Conservation (phyloP, 2,329 filamentous ascomycete species). For the Pestalotiopsis sp. region DNA sequence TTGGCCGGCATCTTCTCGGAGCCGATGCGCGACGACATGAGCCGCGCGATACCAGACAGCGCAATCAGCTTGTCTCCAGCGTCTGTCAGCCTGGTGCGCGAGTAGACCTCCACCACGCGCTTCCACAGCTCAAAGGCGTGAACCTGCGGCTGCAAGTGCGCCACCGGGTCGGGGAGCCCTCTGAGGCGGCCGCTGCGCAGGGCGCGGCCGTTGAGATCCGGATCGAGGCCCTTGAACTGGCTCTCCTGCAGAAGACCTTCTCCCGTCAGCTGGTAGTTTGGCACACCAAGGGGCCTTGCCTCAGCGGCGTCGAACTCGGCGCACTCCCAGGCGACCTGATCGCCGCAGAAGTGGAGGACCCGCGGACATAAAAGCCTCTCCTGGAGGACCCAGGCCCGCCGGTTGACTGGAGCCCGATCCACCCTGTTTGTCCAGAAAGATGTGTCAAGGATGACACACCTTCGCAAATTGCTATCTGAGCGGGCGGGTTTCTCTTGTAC, state of each 20-base stretch:
- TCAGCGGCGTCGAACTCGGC: neutral
- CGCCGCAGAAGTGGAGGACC: neutral
- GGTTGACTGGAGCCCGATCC: neutral
- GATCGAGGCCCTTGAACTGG: neutral
- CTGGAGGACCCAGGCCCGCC: neutral
- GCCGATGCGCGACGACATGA: neutral
- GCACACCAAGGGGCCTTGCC: neutral
- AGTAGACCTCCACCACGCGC: neutral
- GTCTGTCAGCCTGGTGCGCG: neutral
- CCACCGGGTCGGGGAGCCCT: neutral
- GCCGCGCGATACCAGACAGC: neutral
- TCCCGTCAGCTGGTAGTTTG: neutral
- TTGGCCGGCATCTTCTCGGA: neutral
- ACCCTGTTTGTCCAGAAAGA: neutral
- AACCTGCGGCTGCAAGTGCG: neutral
- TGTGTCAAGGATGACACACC: neutral
- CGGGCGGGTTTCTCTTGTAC: too few species aligned
- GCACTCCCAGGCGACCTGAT: neutral
- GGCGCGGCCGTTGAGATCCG: neutral
- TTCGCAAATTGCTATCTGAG: too few species aligned
- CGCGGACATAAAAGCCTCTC: neutral
- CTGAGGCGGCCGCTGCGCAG: neutral
- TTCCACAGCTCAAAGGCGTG: neutral
- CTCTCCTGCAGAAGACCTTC: neutral
- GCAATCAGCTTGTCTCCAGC: neutral